A percentile compares a stretch with the other conserved stretches of the same genome.
Evolutionary conservation across 805 yeast species (phyloP).

Genomic region (Lipomyces kockii): DNA sequence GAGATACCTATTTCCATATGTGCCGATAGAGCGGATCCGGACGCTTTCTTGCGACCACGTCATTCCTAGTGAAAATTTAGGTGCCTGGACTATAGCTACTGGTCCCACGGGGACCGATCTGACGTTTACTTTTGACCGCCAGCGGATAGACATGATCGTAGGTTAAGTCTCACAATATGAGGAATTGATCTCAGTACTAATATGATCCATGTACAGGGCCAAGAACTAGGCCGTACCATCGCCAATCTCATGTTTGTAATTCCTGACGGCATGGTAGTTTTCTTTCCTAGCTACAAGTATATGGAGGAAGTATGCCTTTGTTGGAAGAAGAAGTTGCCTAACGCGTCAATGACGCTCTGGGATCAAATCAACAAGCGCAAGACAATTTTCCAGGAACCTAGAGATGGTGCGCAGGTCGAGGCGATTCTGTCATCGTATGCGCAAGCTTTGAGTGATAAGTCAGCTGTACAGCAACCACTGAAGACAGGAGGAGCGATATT

Average conservation of each 20-base stretch:
- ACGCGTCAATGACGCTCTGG: slow-evolving; percentile 31
- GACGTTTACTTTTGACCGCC: slow-evolving; percentile 71
- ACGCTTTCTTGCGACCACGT: slow-evolving; percentile 81
- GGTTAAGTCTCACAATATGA: neutral
- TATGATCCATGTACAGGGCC: neutral
- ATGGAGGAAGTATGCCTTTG: slow-evolving; percentile 53
- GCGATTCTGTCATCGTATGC: slow-evolving; percentile 58
- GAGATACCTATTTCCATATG: slow-evolving; percentile 66
- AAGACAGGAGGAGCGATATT: slow-evolving; percentile 62
- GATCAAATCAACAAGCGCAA: slow-evolving; percentile 46
- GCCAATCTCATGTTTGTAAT: slow-evolving; percentile 50
- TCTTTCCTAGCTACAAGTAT: slow-evolving; percentile 84
- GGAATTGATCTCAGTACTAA: slow-evolving; percentile 2
- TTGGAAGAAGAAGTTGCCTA: slow-evolving; percentile 55
- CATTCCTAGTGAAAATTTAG: slow-evolving; percentile 70
- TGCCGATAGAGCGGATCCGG: slow-evolving; percentile 50
- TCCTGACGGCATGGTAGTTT: slow-evolving; percentile 79
- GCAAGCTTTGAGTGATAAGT: slow-evolving; percentile 44
- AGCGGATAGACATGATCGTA: slow-evolving; percentile 56
- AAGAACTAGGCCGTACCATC: slow-evolving; percentile 57
- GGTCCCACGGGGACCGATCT: slow-evolving; percentile 46
- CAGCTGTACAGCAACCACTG: neutral
- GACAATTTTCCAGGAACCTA: slow-evolving; percentile 58
- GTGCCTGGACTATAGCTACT: slow-evolving; percentile 58
- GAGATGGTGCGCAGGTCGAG: slow-evolving; percentile 50